Conservation (phyloP, 208 protist genomes). For the Wallacemonas sp. region DNA sequence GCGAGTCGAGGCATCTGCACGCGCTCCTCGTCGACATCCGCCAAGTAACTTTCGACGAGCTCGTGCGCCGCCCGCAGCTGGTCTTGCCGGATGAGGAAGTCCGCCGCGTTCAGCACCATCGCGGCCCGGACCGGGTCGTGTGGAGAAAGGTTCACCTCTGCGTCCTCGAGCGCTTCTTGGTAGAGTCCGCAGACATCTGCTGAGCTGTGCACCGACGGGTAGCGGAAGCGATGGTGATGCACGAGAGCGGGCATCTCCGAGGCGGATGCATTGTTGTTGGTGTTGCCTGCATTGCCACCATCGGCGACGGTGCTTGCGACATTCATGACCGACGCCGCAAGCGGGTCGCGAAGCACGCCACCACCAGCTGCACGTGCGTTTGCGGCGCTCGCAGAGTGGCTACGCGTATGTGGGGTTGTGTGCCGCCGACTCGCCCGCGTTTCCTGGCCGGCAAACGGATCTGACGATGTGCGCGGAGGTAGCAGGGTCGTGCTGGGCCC, state of each 20-base stretch:
- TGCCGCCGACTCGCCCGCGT: too few relatives aligned
- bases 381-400: neutral
- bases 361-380: too few relatives aligned
- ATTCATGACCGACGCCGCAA: too few relatives aligned
- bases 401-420: neutral
- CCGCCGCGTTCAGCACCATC: constrained; percentile 72
- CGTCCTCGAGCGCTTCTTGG: constrained; percentile 51
- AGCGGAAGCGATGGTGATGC: constrained; percentile 70
- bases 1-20: constrained; percentile 38
- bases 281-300: neutral
- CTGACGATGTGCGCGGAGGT: too few relatives aligned
- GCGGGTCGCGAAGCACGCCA: too few relatives aligned
- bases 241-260: constrained; percentile 35
- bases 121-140: constrained; percentile 86
- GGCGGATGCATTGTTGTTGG: constrained; percentile 6
- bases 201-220: constrained; percentile 51
- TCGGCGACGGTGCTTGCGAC: too few relatives aligned
- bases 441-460: too few relatives aligned
- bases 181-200: constrained; percentile 74
- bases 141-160: constrained; percentile 70
- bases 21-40: constrained; percentile 66
- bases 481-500: too few relatives aligned
- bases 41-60: constrained; percentile 58
- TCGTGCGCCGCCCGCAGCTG: constrained; percentile 28
- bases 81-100: constrained; percentile 45